Evolutionary conservation across 208 protist species (phyloP).

Genomic region (Trichomonas gallinae): DNA sequence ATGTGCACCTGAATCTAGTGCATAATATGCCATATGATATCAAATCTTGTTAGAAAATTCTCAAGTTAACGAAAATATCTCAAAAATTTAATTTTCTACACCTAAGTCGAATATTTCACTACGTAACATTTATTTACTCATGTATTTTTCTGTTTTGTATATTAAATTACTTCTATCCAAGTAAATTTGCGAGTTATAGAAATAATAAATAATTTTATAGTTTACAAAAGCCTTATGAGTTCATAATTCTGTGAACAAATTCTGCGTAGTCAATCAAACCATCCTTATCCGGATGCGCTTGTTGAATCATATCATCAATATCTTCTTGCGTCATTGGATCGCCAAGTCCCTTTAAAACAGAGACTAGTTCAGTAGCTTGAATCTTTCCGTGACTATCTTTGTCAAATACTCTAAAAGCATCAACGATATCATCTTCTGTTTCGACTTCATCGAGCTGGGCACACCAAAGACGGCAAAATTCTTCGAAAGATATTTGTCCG

Average conservation of each 20-base stretch:
- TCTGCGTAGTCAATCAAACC: neutral
- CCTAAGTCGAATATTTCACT: too few relatives aligned
- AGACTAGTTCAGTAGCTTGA: constrained; percentile 49
- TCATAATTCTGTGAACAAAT: neutral
- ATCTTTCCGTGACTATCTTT: constrained; percentile 56
- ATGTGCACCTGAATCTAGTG: too few relatives aligned
- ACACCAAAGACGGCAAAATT: constrained; percentile 53
- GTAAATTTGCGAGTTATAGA: too few relatives aligned
- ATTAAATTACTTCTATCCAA: too few relatives aligned
- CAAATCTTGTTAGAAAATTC: too few relatives aligned
- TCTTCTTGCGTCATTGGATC: constrained; percentile 55
- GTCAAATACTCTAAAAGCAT: constrained; percentile 58
- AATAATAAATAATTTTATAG: too few relatives aligned
- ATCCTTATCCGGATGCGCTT: constrained; percentile 51
- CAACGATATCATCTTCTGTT: constrained; percentile 53
- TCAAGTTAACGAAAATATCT: too few relatives aligned
- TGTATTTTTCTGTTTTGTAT: too few relatives aligned
- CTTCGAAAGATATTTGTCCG: constrained; percentile 89
- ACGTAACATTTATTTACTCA: too few relatives aligned
- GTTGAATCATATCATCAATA: constrained; percentile 53
- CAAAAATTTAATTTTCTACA: too few relatives aligned
- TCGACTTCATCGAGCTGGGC: constrained; percentile 49
- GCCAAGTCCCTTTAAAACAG: constrained; percentile 54
- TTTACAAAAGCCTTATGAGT: neutral
- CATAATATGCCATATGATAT: too few relatives aligned